Evolutionary conservation across 768 basidiomycete species (phyloP).

Genomic region (Naganishia vaughanmartiniae): DNA sequence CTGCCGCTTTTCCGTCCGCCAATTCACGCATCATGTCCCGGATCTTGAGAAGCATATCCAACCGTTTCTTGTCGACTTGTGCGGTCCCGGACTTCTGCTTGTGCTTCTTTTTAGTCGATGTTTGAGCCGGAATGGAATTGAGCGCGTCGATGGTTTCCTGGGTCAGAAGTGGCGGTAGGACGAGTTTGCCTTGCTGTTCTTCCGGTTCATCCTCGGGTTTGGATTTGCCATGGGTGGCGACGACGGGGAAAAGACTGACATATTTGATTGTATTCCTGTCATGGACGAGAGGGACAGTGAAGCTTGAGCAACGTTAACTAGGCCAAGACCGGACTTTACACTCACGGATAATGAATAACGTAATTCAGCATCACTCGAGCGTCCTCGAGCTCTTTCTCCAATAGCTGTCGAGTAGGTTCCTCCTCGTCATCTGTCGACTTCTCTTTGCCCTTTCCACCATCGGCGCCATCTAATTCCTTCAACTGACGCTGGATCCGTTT

Average conservation of each 20-base stretch:
- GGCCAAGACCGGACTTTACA: slow-evolving; percentile 6
- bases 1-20: slow-evolving; percentile 29
- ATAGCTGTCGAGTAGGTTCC: slow-evolving; percentile 52
- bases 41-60: slow-evolving; percentile 40
- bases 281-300: neutral
- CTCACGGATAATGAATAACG: slow-evolving; percentile 62
- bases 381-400: slow-evolving; percentile 60
- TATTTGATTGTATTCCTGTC: slow-evolving; percentile 71
- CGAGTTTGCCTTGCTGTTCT: slow-evolving; percentile 22
- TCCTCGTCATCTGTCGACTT: neutral
- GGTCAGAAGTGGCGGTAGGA: slow-evolving; percentile 9
- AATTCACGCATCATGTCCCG: slow-evolving; percentile 32
- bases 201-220: slow-evolving; percentile 23
- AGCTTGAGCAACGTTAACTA: neutral
- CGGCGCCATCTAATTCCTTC: neutral
- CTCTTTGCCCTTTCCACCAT: neutral
- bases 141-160: slow-evolving; percentile 12
- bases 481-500: slow-evolving; percentile 43
- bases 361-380: slow-evolving; percentile 89
- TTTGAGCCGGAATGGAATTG: neutral
- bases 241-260: slow-evolving; percentile 75
- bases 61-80: slow-evolving; percentile 30
- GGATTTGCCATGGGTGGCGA: slow-evolving; percentile 7
- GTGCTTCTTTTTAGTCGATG: slow-evolving; percentile 7
- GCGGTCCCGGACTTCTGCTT: slow-evolving; percentile 24